phyloP scores from a whole-genome alignment of 2,329 filamentous ascomycete genomes.

The Aspergillus thermomutatus region DNA sequence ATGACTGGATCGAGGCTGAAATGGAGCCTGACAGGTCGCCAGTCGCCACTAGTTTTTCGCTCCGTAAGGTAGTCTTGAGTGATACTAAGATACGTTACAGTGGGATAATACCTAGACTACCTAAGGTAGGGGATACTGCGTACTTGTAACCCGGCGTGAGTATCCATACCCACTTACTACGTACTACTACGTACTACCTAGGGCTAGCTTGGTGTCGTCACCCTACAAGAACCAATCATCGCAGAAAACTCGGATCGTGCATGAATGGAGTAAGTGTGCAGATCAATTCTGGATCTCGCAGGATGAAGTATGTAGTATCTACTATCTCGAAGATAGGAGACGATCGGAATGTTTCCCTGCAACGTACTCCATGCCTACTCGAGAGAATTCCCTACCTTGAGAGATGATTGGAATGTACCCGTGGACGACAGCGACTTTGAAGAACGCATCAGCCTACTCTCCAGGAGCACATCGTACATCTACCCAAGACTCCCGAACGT shows the following conservation, averaged over 20 bases:
- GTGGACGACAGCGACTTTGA: not conserved
- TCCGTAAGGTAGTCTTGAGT: too few species aligned
- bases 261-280: slow-evolving; percentile 4
- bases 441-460: not conserved
- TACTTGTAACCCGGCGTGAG: too few species aligned
- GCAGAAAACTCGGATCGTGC: slow-evolving; percentile 4
- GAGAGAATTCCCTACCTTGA: slow-evolving; percentile 1
- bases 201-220: not conserved
- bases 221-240: not conserved
- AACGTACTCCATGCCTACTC: not conserved
- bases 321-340: not conserved
- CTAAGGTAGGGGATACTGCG: too few species aligned
- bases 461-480: not conserved
- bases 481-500: not conserved
- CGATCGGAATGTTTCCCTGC: not conserved
- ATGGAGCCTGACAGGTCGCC: not conserved
- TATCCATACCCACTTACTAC: not conserved
- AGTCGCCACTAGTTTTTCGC: not conserved
- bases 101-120: too few species aligned
- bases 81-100: not conserved
- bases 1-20: not conserved
- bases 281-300: slow-evolving; percentile 9
- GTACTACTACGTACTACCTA: not conserved
- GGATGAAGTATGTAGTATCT: not conserved
- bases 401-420: not conserved